Evolutionary conservation across 2,329 filamentous ascomycete genomes (phyloP).

Genomic region (Exophiala aquamarina): DNA sequence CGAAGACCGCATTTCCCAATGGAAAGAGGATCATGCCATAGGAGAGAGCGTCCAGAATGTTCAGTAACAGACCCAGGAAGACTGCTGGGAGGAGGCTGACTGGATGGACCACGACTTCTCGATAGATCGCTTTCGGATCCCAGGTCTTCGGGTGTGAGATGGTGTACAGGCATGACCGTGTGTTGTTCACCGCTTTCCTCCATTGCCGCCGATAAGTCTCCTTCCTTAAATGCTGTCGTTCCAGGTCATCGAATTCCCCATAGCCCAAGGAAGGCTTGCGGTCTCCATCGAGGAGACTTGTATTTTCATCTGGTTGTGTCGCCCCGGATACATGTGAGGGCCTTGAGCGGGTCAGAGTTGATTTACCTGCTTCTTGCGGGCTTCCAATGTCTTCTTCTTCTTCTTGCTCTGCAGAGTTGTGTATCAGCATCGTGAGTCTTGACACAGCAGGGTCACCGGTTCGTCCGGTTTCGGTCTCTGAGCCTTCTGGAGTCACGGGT

Average conservation of each 20-base stretch:
- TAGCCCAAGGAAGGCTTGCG: conserved; percentile 20
- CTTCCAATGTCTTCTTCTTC: conserved; percentile 23
- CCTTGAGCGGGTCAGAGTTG: background rate
- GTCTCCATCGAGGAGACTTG: conserved; percentile 22
- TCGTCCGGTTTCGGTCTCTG: conserved; percentile 29
- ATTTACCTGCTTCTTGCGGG: conserved; percentile 20
- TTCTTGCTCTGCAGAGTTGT: conserved; percentile 36
- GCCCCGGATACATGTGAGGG: conserved; percentile 6
- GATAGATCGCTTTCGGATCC: conserved; percentile 66
- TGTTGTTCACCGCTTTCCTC: conserved; percentile 8
- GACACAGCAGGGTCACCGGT: conserved; percentile 41
- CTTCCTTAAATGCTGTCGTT: conserved; percentile 26
- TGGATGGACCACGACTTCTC: conserved; percentile 65
- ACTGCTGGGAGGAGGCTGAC: conserved; percentile 78
- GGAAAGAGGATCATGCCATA: conserved; percentile 98
- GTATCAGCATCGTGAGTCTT: conserved; percentile 52
- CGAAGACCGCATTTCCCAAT: conserved; percentile 81
- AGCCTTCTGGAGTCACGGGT: conserved; percentile 50
- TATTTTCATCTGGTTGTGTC: conserved; percentile 28
- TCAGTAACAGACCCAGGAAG: conserved; percentile 82
- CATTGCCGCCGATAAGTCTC: conserved; percentile 3
- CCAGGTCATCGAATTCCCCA: conserved; percentile 29
- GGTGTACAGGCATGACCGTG: conserved; percentile 18
- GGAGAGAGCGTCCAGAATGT: conserved; percentile 90
- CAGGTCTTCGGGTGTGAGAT: conserved; percentile 67